phyloP scores from a whole-genome alignment of 129 eudicot species.

The Mikania micrantha region DNA sequence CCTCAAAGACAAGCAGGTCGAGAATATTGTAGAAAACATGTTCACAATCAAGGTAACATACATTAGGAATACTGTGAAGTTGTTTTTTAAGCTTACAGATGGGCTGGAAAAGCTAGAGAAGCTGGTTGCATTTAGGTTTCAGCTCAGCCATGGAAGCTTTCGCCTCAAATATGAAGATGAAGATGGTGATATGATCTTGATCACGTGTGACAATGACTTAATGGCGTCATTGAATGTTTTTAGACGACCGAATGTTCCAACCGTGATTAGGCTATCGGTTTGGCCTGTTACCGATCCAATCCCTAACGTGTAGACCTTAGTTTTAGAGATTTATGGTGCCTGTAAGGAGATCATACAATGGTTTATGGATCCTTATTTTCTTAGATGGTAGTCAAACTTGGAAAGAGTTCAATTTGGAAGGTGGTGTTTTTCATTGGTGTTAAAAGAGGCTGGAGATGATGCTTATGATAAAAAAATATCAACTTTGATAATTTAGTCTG shows the following conservation, averaged over 20 bases:
- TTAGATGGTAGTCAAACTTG: neutral
- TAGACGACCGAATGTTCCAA: neutral
- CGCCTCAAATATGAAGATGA: constrained; percentile 7
- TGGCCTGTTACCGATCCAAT: neutral
- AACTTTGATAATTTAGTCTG: neutral
- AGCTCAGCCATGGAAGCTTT: neutral
- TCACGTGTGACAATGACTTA: constrained; percentile 5
- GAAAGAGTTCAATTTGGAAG: too few relatives aligned
- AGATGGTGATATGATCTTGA: constrained; percentile 10
- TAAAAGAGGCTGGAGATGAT: too few relatives aligned
- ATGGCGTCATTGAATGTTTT: neutral
- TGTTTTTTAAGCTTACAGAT: neutral
- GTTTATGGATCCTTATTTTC: too few relatives aligned
- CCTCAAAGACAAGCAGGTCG: neutral
- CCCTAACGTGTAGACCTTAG: too few relatives aligned
- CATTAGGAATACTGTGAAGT: neutral
- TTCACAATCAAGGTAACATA: constrained; percentile 2
- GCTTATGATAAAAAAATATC: too few relatives aligned
- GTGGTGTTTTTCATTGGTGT: too few relatives aligned
- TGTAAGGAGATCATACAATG: neutral
- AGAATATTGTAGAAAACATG: neutral
- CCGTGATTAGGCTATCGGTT: constrained; percentile 11
- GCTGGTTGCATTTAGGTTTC: constrained; percentile 3
- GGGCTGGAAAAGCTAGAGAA: constrained; percentile 13
- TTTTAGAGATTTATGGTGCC: neutral